These are phyloP conservation scores for Coemansia sp. DNA, from an alignment of 192 early-diverging fungal genomes.

Conservation along the genomic window DNA sequence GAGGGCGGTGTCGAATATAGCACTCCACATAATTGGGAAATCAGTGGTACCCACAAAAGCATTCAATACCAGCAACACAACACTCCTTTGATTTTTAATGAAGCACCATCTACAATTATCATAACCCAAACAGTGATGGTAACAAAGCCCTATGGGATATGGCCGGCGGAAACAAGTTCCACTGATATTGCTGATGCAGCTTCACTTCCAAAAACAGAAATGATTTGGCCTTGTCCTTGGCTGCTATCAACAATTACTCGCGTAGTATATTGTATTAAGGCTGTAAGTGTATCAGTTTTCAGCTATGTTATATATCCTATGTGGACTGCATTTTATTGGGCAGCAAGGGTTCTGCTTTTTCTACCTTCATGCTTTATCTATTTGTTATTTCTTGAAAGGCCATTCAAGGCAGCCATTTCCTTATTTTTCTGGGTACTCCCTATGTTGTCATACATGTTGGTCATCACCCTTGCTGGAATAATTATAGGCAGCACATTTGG, in stretches of 20 bases:
- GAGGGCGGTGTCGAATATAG: neutral
- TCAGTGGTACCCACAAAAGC: neutral
- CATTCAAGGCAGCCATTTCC: slow-evolving; percentile 21
- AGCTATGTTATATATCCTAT: slow-evolving; percentile 15
- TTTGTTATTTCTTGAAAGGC: slow-evolving; percentile 40
- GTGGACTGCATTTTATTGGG: slow-evolving; percentile 16
- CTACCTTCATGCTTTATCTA: slow-evolving; percentile 38
- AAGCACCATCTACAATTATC: neutral
- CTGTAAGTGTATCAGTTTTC: slow-evolving; percentile 5
- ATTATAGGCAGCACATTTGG: slow-evolving; percentile 36
- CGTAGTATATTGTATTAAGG: neutral
- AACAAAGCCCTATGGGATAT: neutral
- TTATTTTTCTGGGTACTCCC: slow-evolving; percentile 44
- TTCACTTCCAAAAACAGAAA: neutral
- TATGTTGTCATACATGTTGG: slow-evolving; percentile 23
- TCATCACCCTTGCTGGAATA: slow-evolving; percentile 22
- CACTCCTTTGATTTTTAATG: neutral
- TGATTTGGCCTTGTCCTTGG: neutral
- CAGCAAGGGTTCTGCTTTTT: slow-evolving; percentile 19
- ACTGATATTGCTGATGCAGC: neutral
- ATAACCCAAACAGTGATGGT: neutral
- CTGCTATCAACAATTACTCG: neutral
- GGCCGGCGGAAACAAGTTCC: neutral
- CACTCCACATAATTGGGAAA: neutral
- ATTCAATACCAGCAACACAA: neutral